phyloP scores from a whole-genome alignment of 169 alveolate species.

The Eimeria nieschulzi region DNA sequence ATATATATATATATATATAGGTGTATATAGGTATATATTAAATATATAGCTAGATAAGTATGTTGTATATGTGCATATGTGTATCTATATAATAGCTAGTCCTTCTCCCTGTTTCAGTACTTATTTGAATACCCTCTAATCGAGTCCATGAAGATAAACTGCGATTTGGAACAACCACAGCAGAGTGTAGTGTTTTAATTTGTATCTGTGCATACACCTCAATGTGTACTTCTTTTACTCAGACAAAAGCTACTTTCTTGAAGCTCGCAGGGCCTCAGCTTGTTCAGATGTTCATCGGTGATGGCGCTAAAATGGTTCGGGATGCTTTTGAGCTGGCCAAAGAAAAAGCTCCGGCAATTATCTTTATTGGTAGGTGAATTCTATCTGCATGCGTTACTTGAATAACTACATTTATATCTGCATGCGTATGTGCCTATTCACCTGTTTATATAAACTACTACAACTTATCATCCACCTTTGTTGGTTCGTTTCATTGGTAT shows the following conservation, averaged over 20 bases:
- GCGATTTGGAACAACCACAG: not conserved
- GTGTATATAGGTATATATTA: not conserved
- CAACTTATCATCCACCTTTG: not conserved
- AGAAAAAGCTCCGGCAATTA: slow-evolving; percentile 99
- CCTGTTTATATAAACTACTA: slow-evolving; percentile 50
- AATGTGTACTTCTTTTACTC: not conserved
- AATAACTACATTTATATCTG: too few species aligned
- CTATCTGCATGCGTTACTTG: not conserved
- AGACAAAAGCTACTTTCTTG: slow-evolving; percentile 97
- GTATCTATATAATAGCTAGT: too few species aligned
- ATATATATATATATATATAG: too few species aligned
- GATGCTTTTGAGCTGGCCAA: slow-evolving; percentile 99
- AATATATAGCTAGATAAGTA: too few species aligned
- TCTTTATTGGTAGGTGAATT: slow-evolving; percentile 90
- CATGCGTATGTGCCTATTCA: too few species aligned
- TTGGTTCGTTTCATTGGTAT: not conserved
- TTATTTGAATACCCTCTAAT: not conserved
- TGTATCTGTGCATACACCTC: not conserved
- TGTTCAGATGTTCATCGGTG: slow-evolving; percentile 99
- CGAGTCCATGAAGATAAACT: not conserved
- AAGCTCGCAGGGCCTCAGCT: slow-evolving; percentile 99
- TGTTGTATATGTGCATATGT: too few species aligned
- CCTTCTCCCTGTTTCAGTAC: not conserved
- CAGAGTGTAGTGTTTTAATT: not conserved
- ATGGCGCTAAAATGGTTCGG: slow-evolving; percentile 98